Evolutionary conservation across 2,329 filamentous ascomycete genomes (phyloP), one percentile per base, ranked within the genome.

Genomic region (Eutypella sp.): DNA sequence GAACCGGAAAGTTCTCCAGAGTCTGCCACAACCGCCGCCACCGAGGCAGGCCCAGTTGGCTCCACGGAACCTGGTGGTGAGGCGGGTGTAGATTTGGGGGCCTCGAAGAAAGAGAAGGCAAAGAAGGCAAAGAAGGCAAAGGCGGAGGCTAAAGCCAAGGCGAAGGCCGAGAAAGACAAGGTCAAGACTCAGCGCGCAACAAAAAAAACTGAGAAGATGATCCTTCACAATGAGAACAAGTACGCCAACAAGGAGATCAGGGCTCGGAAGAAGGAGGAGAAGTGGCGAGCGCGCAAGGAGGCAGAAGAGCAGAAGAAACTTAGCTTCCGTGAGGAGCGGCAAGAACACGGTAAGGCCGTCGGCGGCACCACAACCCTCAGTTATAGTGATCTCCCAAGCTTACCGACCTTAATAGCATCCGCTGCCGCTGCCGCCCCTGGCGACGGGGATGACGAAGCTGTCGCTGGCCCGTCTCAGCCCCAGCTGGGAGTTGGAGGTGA

Each of bases 221-320:
- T 41, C 16, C 43, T 49, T 22, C 49, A 54, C 44, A 55, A 46
- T 24, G 47, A 54, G 34, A 54, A 55, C 40, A 57, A 45, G 46
- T 51, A 47, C 29, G 51, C 36, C 31, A 55, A 49, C 41, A 50
- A 41, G 18, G 48, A 48, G 37, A 50, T 52, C 23, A 53, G 47
- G 45, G 42, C 42, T 8, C n/a, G 23, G 11, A 36, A 25, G 33
- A 44, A 27, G 5, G 42, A 15, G 19, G 42, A 16, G 8, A 23
- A 38, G 13, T 18, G 36, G 11, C 20, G 27, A 8, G 27, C 25
- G 18, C 36, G 25, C 36, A 45, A 37, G 27, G 42, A 44, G 27
- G n/a, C n/a, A n/a, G n/a, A 18, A 16, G 22, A 15, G 27, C 11
- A 11, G 4, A 13, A 43, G 11, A 15, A 43, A 11, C n/a, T 34